These are phyloP conservation scores for Penicillium sp. DNA, from an alignment of 2,329 filamentous ascomycete genomes.

Conservation along the genomic window DNA sequence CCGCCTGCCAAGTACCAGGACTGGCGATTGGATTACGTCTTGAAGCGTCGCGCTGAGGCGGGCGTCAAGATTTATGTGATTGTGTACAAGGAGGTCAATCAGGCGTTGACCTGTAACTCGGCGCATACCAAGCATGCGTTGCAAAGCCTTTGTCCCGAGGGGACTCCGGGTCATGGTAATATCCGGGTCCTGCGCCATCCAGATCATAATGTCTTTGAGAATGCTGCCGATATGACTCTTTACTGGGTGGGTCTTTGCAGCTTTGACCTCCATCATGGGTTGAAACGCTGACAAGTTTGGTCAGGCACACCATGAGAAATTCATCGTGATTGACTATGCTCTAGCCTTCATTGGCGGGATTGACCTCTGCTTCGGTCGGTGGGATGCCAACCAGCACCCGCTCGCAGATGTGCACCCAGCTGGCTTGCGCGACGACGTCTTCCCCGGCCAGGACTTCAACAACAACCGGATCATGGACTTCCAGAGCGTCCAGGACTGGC, in stretches of 20 bases:
- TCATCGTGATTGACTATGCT: conserved; percentile 90
- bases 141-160: conserved; percentile 75
- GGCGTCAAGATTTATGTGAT: conserved; percentile 94
- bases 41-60: conserved; percentile 86
- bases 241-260: conserved; percentile 64
- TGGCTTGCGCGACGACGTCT: conserved; percentile 79
- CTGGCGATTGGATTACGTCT: conserved; percentile 80
- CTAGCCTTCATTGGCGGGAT: conserved; percentile 92
- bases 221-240: conserved; percentile 92
- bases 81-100: conserved; percentile 85
- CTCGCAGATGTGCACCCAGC: conserved; percentile 86
- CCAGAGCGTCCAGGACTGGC: conserved; percentile 86
- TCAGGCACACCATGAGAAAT: conserved; percentile 91
- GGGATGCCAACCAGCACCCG: conserved; percentile 84
- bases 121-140: conserved; percentile 88
- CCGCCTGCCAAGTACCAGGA: conserved; percentile 81
- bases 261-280: neutral
- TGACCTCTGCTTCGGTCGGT: conserved; percentile 93
- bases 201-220: conserved; percentile 93
- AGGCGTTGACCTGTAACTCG: conserved; percentile 87
- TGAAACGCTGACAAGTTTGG: conserved; percentile 7
- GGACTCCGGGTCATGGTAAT: conserved; percentile 79
- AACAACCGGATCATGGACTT: conserved; percentile 98
- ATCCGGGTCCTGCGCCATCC: conserved; percentile 89
- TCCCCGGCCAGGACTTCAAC: conserved; percentile 96